A percentile compares a stretch with the other conserved stretches of the same genome.
Evolutionary conservation across 2,329 filamentous ascomycete species (phyloP).

Genomic region (Nigrospora oryzae): DNA sequence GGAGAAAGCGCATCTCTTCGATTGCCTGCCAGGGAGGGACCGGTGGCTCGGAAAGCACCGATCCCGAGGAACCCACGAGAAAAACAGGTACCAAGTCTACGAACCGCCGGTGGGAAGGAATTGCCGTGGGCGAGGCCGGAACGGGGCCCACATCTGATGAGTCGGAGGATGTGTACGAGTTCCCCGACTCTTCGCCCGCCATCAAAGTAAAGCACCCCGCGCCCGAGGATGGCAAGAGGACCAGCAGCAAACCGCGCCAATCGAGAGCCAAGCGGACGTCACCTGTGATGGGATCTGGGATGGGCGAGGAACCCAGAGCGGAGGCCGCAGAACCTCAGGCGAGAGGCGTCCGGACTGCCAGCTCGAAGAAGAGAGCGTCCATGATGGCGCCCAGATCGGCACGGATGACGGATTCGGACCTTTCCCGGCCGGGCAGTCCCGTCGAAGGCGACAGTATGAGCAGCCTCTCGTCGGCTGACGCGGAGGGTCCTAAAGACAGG

Average conservation of each 20-base stretch:
- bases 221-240: conserved; percentile 10
- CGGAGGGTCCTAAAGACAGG: conserved; percentile 18
- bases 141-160: conserved; percentile 16
- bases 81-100: conserved; percentile 6
- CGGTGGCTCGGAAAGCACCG: no score
- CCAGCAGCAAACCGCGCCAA: conserved; percentile 18
- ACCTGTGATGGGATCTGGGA: conserved; percentile 25
- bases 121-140: conserved; percentile 18
- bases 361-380: conserved; percentile 30
- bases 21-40: not conserved
- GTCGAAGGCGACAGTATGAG: conserved; percentile 22
- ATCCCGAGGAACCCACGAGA: not conserved
- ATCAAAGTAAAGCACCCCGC: conserved; percentile 11
- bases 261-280: conserved; percentile 29
- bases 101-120: conserved; percentile 17
- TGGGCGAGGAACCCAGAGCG: conserved; percentile 22
- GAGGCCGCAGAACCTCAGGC: conserved; percentile 17
- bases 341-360: conserved; percentile 8
- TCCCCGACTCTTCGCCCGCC: conserved; percentile 37
- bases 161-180: conserved; percentile 43
- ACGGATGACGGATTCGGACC: conserved; percentile 16
- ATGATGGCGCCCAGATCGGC: conserved; percentile 30
- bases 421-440: conserved; percentile 6
- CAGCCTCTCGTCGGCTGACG: conserved; percentile 16
- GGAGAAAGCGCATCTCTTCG: conserved; percentile 31